These are phyloP conservation scores for Pascua guehoae DNA, from an alignment of 1,284 basidiomycete species.

Conservation along the genomic window DNA sequence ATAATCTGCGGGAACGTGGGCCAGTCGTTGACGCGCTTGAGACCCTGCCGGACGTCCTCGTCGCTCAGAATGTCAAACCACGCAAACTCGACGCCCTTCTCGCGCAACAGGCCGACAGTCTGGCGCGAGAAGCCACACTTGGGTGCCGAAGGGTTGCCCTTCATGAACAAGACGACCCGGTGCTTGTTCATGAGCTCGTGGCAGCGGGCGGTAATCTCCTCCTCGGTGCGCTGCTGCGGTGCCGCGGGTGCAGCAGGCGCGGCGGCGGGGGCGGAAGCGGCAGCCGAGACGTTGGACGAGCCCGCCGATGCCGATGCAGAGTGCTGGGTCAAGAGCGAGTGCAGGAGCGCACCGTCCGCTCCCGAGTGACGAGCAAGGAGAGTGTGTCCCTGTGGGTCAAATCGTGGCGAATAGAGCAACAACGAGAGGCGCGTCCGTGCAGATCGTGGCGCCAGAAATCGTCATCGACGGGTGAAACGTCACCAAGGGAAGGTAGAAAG, in stretches of 20 bases:
- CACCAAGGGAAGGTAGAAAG: too few species aligned
- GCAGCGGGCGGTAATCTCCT: conserved; percentile 52
- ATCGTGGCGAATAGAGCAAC: neutral
- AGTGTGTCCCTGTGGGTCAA: conserved; percentile 69
- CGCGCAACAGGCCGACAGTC: conserved; percentile 62
- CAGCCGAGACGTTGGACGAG: conserved; percentile 38
- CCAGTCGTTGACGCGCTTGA: conserved; percentile 52
- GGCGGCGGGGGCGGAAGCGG: conserved; percentile 34
- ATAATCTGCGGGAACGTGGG: conserved; percentile 64
- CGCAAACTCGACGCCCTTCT: conserved; percentile 63
- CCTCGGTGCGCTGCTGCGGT: conserved; percentile 42
- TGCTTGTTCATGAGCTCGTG: conserved; percentile 60
- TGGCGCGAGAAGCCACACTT: conserved; percentile 78
- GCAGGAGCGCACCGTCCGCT: conserved; percentile 71
- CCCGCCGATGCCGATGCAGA: conserved; percentile 37
- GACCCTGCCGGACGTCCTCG: conserved; percentile 63
- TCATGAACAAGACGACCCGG: conserved; percentile 87
- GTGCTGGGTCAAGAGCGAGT: conserved; percentile 62
- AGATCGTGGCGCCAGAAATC: neutral
- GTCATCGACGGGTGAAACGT: too few species aligned
- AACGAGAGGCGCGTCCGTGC: neutral
- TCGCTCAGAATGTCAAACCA: conserved; percentile 70
- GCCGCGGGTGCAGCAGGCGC: conserved; percentile 31
- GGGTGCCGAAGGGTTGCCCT: conserved; percentile 80
- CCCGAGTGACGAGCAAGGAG: conserved; percentile 78